Base-by-base conservation (phyloP, 805 yeast genomes). In the Saturnispora halmiae region DNA sequence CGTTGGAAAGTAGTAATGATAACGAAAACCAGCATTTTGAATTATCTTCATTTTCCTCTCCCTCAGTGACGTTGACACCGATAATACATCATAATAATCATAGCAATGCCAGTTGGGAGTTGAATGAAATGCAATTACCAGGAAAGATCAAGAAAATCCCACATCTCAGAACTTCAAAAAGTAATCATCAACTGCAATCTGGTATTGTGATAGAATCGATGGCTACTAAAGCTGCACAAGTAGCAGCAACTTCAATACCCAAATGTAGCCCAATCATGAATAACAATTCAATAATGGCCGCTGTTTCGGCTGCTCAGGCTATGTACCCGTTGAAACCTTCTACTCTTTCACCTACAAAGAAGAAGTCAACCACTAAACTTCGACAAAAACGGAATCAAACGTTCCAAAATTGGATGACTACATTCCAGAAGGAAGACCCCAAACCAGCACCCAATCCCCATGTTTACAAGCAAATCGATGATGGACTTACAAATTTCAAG, bases 401-500 rank as follows among this genome's bases (percentile, higher is more conserved):
- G 8, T 59, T 59, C 35, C 52, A 48, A 33, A 51, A 51, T 20
- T 50, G 59, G 33, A 53, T 59, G 8, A 51, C 60, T n/a, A 59
- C 58, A 33, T 59, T 59, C 38, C 57, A 61, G 1, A 59, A 58
- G 38, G 51, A 50, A 20, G 51, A 53, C 24, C 53, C 51, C 2
- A 49, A 46, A 20, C 53, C 38, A 8, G 19, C 54, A 1, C 49
- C 46, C 34, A 52, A 46, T 16, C 64, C 65, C 0, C 55, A 51
- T 22, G 52, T 52, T 10, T 56, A 59, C 37, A 47, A 47, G 11
- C 51, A 45, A 33, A 60, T 60, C 43, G 43, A 47, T 16, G 56
- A 60, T 24, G 65, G 65, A 5, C 34, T 60, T 28, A 52, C 53
- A 50, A 61, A 60, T 43, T 60, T 60, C 36, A 63, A 60, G 36